Base-by-base conservation (phyloP, 2,329 filamentous ascomycete species). In the Claviceps sp. region DNA sequence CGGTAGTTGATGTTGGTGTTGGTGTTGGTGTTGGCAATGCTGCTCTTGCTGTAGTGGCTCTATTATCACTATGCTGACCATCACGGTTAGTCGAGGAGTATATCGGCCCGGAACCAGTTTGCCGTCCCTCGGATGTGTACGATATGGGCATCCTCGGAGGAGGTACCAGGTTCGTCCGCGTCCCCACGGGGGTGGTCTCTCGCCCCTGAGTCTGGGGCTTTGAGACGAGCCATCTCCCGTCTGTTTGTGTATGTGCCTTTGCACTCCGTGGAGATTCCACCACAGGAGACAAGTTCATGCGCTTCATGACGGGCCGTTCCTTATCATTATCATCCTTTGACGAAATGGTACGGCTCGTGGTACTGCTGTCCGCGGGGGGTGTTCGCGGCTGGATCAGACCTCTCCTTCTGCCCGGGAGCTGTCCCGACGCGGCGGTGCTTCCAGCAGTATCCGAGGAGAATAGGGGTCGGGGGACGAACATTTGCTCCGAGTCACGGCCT, bases 251-350 rank as follows among this genome's bases (percentile, higher is more conserved):
- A 24, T 40, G 13, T 20, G 30, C 20, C 37, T 59, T 57, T 43
- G 50, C 57, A 7, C 65, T 62, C 14, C 61, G 61, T 2, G 72
- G 73, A 0, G 72, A 75, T 57, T 78, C 75, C 13, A 64, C 64
- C 5, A 78, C 74, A 1, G 75, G 75, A 0, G 75, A 75, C 4
- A 78, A 65, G 45, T 65, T 68, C 52, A 55, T 61, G 50, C 54
- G 62, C 48, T 52, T 53, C 24, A 60, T 56, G 8, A 58, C 55
- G 18, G 55, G 56, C 1, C 57, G 55, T 6, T 58, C 50, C 4
- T 54, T 53, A 16, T 56, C 57, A n/a, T 57, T 51, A 11, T 54
- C 55, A 18, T 59, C 60, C 3, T 63, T 61, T 4, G 65, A 62
- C 4, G 62, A 65, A 11, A 60, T 60, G 6, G 64, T 64, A 46